Evolutionary conservation across 1,284 basidiomycete genomes (phyloP).

Genomic region (Hemileia vastatrix): DNA sequence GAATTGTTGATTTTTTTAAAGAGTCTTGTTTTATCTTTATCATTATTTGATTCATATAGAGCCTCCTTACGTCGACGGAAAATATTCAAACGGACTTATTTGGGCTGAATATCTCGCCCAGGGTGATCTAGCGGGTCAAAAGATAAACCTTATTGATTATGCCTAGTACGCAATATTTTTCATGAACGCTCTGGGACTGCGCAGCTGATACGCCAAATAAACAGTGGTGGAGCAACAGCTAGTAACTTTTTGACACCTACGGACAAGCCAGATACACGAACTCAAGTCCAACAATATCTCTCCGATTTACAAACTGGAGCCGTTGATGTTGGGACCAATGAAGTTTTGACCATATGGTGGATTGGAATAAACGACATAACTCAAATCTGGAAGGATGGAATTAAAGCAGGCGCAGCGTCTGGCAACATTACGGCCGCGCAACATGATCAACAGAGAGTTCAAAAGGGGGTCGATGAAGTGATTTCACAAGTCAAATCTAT

Average conservation of each 20-base stretch:
- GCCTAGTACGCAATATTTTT: slow-evolving; percentile 16
- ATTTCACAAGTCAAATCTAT: neutral
- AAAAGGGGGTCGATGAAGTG: neutral
- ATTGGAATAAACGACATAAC: slow-evolving; percentile 19
- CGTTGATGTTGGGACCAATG: slow-evolving; percentile 7
- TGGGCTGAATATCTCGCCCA: slow-evolving; percentile 18
- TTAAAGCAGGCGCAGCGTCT: neutral
- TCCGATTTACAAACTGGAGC: slow-evolving; percentile 3
- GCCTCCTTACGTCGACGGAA: slow-evolving; percentile 11
- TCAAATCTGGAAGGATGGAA: slow-evolving; percentile 17
- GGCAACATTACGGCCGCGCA: neutral
- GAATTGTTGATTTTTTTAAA: no score
- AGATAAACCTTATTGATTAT: slow-evolving; percentile 11
- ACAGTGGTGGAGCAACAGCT: slow-evolving; percentile 20
- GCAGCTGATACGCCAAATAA: no score
- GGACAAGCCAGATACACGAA: slow-evolving; percentile 13
- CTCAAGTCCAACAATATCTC: slow-evolving; percentile 9
- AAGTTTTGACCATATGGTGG: slow-evolving; percentile 17
- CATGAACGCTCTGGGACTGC: no score
- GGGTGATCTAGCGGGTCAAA: slow-evolving; percentile 4
- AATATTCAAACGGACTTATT: slow-evolving; percentile 19
- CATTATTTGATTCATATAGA: slow-evolving; percentile 1
- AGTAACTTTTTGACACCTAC: slow-evolving; percentile 7
- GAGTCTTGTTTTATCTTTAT: no score
- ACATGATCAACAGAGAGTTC: neutral